A percentile compares a stretch with the other conserved stretches of the same genome.
Evolutionary conservation across 768 basidiomycete species (phyloP).

Genomic region (Lactarius pseudohatsudake): DNA sequence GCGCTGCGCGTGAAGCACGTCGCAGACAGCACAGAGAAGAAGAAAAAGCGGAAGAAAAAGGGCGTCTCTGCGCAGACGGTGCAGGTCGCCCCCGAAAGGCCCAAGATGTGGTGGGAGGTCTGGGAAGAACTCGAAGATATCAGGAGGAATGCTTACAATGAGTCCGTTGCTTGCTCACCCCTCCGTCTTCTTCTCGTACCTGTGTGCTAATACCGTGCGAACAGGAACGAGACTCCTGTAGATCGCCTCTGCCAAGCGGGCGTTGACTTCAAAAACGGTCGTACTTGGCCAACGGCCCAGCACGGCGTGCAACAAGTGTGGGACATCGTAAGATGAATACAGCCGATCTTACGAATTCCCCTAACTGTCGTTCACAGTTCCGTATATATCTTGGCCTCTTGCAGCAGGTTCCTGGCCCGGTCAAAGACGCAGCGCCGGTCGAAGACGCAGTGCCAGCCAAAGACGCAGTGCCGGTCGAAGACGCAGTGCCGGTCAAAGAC

Average conservation of each 20-base stretch:
- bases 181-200: not conserved
- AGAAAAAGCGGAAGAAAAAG: constrained; percentile 52
- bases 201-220: not conserved
- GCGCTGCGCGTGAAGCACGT: constrained; percentile 51
- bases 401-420: constrained; percentile 27
- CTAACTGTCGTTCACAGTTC: constrained; percentile 45
- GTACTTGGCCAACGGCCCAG: constrained; percentile 41
- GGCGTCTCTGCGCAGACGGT: constrained; percentile 33
- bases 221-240: constrained; percentile 44
- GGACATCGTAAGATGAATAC: constrained; percentile 53
- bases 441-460: too few species aligned
- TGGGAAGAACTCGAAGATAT: constrained; percentile 65
- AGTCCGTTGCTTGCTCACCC: constrained; percentile 47
- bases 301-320: constrained; percentile 46
- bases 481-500: not conserved
- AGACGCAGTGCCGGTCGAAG: too few species aligned
- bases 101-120: constrained; percentile 61
- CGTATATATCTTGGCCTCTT: constrained; percentile 58
- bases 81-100: constrained; percentile 31
- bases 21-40: constrained; percentile 57
- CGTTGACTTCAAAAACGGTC: constrained; percentile 50
- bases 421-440: constrained; percentile 26
- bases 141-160: constrained; percentile 43
- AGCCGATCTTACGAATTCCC: not conserved
- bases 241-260: constrained; percentile 63